Percentiles rank a stretch among this genome's conserved stretches.
phyloP scores from a whole-genome alignment of 2,329 filamentous ascomycete genomes.

The Colletotrichum noveboracense region DNA sequence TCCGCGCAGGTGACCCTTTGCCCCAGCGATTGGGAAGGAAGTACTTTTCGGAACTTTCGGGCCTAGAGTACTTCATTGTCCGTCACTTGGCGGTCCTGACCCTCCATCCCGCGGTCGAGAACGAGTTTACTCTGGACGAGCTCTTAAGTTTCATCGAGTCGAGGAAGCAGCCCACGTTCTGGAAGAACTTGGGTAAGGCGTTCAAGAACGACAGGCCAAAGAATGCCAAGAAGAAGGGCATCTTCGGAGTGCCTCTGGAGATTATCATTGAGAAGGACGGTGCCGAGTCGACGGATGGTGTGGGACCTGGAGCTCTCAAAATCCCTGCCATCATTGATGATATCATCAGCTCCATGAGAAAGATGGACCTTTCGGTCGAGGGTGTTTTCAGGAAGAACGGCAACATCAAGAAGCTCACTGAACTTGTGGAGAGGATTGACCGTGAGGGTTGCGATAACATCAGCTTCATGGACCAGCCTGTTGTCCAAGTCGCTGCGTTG shows the following conservation, averaged over 20 bases:
- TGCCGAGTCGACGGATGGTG: slow-evolving; percentile 96
- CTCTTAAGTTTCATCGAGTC: slow-evolving; percentile 91
- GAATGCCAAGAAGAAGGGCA: slow-evolving; percentile 85
- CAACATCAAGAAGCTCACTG: slow-evolving; percentile 92
- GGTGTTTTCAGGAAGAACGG: slow-evolving; percentile 99
- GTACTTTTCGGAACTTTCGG: slow-evolving; percentile 96
- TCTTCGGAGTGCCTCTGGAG: slow-evolving; percentile 90
- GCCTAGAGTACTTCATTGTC: slow-evolving; percentile 96
- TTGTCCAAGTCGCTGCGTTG: slow-evolving; percentile 91
- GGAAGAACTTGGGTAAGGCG: slow-evolving; percentile 97
- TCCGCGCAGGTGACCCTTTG: slow-evolving; percentile 57
- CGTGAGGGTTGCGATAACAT: slow-evolving; percentile 83
- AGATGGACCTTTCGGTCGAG: slow-evolving; percentile 99
- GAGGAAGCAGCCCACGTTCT: slow-evolving; percentile 87
- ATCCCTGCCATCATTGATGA: slow-evolving; percentile 97
- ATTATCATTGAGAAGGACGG: slow-evolving; percentile 90
- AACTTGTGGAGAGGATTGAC: slow-evolving; percentile 86
- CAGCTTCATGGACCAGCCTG: slow-evolving; percentile 85
- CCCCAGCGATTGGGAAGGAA: slow-evolving; percentile 68
- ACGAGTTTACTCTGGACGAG: slow-evolving; percentile 92
- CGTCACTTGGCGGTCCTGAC: slow-evolving; percentile 93
- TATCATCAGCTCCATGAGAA: slow-evolving; percentile 90
- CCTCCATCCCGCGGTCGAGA: slow-evolving; percentile 90
- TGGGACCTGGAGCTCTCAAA: slow-evolving; percentile 87
- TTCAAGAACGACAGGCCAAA: slow-evolving; percentile 87